Evolutionary conservation across 805 yeast genomes (phyloP).

Genomic region (Yarrowia sp.): DNA sequence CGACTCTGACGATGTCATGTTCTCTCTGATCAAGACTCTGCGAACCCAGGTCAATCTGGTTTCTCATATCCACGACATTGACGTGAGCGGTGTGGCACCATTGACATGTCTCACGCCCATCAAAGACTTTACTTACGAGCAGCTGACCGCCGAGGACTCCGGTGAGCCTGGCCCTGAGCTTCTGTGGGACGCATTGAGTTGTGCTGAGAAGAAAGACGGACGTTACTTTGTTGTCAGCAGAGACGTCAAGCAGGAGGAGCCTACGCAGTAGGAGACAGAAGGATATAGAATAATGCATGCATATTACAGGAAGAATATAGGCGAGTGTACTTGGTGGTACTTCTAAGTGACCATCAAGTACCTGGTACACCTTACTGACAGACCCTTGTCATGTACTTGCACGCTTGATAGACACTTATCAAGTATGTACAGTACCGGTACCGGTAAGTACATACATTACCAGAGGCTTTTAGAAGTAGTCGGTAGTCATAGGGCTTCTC

Average conservation of each 20-base stretch:
- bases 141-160: conserved; percentile 24
- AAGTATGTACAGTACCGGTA: neutral
- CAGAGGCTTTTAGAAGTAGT: too few relatives aligned
- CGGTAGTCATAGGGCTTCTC: too few relatives aligned
- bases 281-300: conserved; percentile 6
- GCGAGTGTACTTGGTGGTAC: too few relatives aligned
- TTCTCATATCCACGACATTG: conserved; percentile 38
- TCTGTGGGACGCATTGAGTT: conserved; percentile 27
- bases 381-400: too few relatives aligned
- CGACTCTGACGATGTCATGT: conserved; percentile 16
- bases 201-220: conserved; percentile 18
- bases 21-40: conserved; percentile 22
- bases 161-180: conserved; percentile 25
- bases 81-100: conserved; percentile 31
- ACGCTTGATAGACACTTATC: too few relatives aligned
- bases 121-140: conserved; percentile 34
- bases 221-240: conserved; percentile 22
- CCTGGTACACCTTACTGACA: too few relatives aligned
- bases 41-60: conserved; percentile 38
- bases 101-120: conserved; percentile 31
- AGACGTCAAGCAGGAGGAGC: conserved; percentile 3
- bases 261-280: neutral
- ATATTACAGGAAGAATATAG: neutral
- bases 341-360: too few relatives aligned
- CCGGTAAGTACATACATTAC: too few relatives aligned